Percentiles rank a stretch among this genome's conserved stretches.
phyloP scores from a whole-genome alignment of 352 stramenopile genomes.

The Plasmopara halstedii region DNA sequence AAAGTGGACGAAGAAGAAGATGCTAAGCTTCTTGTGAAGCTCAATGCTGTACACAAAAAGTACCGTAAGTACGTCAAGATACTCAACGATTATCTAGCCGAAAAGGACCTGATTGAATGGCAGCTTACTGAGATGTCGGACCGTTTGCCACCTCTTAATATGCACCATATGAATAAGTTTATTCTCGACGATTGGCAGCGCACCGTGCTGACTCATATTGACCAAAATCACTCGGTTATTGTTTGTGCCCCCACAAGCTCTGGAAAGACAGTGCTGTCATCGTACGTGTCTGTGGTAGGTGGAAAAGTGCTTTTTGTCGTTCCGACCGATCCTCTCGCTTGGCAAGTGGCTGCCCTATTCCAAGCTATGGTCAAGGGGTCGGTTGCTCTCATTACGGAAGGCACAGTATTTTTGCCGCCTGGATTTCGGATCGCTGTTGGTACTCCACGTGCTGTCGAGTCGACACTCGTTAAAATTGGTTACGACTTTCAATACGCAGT shows the following conservation, averaged over 20 bases:
- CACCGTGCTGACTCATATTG: constrained; percentile 91
- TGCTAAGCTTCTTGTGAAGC: constrained; percentile 47
- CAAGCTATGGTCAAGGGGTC: constrained; percentile 96
- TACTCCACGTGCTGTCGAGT: constrained; percentile 93
- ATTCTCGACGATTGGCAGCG: constrained; percentile 98
- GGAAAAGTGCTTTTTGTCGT: constrained; percentile 86
- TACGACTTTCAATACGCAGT: constrained; percentile 97
- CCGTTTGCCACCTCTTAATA: constrained; percentile 76
- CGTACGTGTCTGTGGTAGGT: constrained; percentile 74
- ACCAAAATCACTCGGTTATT: constrained; percentile 93
- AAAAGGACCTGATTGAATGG: constrained; percentile 77
- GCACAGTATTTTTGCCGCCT: constrained; percentile 71
- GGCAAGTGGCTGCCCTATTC: constrained; percentile 98
- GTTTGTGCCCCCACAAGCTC: constrained; percentile 97
- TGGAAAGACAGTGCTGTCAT: constrained; percentile 93
- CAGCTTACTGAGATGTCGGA: constrained; percentile 85
- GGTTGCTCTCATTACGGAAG: constrained; percentile 93
- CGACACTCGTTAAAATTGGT: constrained; percentile 81
- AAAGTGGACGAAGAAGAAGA: constrained; percentile 76
- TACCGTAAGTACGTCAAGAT: constrained; percentile 84
- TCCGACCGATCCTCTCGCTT: constrained; percentile 96
- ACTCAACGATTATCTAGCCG: constrained; percentile 58
- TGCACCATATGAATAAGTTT: constrained; percentile 89
- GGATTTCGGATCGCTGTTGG: constrained; percentile 92
- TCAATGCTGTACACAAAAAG: constrained; percentile 78